Conservation (phyloP, 2,329 filamentous ascomycete genomes). For the Bipolaris oryzae region DNA sequence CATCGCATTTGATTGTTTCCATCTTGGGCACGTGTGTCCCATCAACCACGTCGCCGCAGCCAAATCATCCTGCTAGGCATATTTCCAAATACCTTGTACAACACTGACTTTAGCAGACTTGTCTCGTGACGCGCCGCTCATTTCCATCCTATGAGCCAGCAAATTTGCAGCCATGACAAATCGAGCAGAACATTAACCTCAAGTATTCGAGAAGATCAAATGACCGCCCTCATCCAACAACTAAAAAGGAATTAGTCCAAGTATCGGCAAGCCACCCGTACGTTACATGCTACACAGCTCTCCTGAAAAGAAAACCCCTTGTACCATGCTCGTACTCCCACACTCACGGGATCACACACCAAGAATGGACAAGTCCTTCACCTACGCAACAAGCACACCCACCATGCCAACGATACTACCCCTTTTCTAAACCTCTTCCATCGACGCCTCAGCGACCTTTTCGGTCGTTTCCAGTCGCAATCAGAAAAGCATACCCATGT, state of each 20-base stretch:
- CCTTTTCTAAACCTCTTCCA: conserved; percentile 6
- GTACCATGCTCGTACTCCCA: background rate
- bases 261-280: background rate
- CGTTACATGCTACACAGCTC: conserved; percentile 5
- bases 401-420: conserved; percentile 16
- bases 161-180: background rate
- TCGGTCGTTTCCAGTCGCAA: background rate
- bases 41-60: background rate
- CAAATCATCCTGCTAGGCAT: background rate
- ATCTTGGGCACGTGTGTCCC: background rate
- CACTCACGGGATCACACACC: background rate
- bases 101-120: conserved; percentile 3
- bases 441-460: background rate
- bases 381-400: conserved; percentile 8
- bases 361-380: conserved; percentile 12
- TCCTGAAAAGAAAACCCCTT: background rate
- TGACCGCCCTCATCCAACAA: background rate
- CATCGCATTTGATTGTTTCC: background rate
- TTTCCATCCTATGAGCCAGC: background rate
- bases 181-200: background rate
- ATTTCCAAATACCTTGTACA: conserved; percentile 15
- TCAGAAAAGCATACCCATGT: conserved; percentile 2
- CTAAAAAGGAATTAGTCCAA: background rate
- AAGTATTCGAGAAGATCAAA: background rate
- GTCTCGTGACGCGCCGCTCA: conserved; percentile 4